Conservation (phyloP, 2,329 filamentous ascomycete species). For the Pseudocercospora macadamiae region DNA sequence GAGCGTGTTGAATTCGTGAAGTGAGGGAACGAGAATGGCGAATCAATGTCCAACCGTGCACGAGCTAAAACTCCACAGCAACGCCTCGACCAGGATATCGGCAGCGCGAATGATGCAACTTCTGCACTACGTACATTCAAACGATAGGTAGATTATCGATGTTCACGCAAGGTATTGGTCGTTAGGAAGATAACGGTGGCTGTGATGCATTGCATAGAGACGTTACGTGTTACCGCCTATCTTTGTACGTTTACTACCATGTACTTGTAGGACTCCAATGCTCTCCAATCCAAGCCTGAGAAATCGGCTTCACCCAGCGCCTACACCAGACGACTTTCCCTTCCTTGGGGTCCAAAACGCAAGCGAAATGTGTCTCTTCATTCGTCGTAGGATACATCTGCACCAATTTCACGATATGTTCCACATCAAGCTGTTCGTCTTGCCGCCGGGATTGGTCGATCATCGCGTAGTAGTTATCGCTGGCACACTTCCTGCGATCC, state of each 20-base stretch:
- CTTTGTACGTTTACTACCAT: slow-evolving; percentile 7
- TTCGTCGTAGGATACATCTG: slow-evolving; percentile 58
- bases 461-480: slow-evolving; percentile 34
- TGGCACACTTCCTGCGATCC: slow-evolving; percentile 38
- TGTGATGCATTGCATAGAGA: background rate
- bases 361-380: slow-evolving; percentile 61
- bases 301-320: slow-evolving; percentile 27
- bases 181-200: background rate
- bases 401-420: slow-evolving; percentile 54
- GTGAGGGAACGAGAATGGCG: slow-evolving; percentile 9
- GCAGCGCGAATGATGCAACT: slow-evolving; percentile 28
- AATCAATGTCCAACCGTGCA: background rate
- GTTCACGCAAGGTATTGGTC: slow-evolving; percentile 2
- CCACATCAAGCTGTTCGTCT: slow-evolving; percentile 36
- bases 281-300: slow-evolving; percentile 25
- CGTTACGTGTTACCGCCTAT: too few species aligned
- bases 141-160: background rate
- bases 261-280: slow-evolving; percentile 20
- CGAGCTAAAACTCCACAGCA: slow-evolving; percentile 1
- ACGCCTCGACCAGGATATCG: slow-evolving; percentile 45
- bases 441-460: slow-evolving; percentile 8
- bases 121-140: background rate
- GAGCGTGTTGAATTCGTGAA: slow-evolving; percentile 25
- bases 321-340: slow-evolving; percentile 27
- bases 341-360: slow-evolving; percentile 57